Evolutionary conservation across 371 early-diverging fungal species (phyloP).

Genomic region (Lichtheimia ornata): DNA sequence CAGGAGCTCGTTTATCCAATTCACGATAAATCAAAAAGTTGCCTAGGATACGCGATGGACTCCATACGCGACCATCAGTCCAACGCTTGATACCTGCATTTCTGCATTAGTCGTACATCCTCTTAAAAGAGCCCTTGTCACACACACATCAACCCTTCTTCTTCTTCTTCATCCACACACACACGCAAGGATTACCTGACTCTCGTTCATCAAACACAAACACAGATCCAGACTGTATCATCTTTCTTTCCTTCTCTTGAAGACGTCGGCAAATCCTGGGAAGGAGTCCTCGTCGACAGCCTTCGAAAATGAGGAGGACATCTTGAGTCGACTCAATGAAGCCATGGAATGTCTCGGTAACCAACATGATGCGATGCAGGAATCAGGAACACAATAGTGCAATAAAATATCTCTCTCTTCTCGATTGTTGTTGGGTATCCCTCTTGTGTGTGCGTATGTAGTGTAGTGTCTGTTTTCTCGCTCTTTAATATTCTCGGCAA

Average conservation of each 20-base stretch:
- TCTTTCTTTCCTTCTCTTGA: conserved; percentile 58
- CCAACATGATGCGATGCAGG: conserved; percentile 20
- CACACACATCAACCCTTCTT: conserved; percentile 3
- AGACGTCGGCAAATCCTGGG: conserved; percentile 64
- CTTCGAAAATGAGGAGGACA: conserved; percentile 69
- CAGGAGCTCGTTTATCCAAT: conserved; percentile 45
- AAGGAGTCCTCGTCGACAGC: conserved; percentile 57
- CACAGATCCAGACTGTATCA: conserved; percentile 66
- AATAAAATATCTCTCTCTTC: background rate
- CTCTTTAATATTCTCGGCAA: background rate
- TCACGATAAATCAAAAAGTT: conserved; percentile 71
- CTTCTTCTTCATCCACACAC: too few species aligned
- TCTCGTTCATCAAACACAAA: conserved; percentile 77
- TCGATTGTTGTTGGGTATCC: background rate
- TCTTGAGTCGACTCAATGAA: conserved; percentile 61
- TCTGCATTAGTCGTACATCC: background rate
- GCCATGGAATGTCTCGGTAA: conserved; percentile 54
- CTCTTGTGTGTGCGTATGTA: too few species aligned
- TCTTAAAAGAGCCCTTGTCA: background rate
- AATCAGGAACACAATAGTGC: conserved; percentile 1
- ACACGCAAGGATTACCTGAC: conserved; percentile 36
- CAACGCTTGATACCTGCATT: conserved; percentile 68
- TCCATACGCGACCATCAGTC: conserved; percentile 77
- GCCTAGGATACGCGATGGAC: conserved; percentile 70
- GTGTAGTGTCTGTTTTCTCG: background rate